Base-by-base conservation (phyloP, 164 flowering plant species). In the Vitis cinerea region DNA sequence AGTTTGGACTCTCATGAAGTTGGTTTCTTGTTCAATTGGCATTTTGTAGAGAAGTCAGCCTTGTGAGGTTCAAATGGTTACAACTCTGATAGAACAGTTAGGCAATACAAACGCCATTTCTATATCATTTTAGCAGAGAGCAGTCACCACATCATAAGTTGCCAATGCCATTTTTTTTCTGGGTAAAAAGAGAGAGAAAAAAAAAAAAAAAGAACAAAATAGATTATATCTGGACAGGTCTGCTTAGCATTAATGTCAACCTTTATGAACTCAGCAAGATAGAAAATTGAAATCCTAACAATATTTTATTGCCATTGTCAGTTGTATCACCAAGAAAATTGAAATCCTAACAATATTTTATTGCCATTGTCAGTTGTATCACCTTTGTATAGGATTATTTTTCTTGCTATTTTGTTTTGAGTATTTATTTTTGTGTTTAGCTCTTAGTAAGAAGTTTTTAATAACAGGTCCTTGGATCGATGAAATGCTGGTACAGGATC, bases 401-500 rank as follows among this genome's bases (percentile, higher is more conserved):
- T 55, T 8, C 15, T 15, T 9, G 14, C 11, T 51, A 27, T 59
- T 9, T 13, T 4, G 4, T 72, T 30, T 62, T 67, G 50, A 23
- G 59, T 69, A 49, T 66, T 16, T 54, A 59, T 64, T 17, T 52
- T 66, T 71, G 19, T 58, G 61, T 58, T 66, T 79, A 64, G 70
- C 69, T 76, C 85, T 84, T 84, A 85, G 86, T 74, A 71, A 78
- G 84, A 69, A 80, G 85, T 71, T 86, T 72, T 79, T 84, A 84
- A 83, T 78, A 85, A 81, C 85, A 80, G 91, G 86, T 78, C 82
- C 79, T 84, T 88, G 86, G 88, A 83, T 85, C 86, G 81, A 79
- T 89, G 90, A 84, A 81, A 83, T 89, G 84, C 85, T 89, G 90
- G 84, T 88, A 85, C 94, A 90, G 97, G 92, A 83, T 86, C 97